A percentile compares a stretch with the other conserved stretches of the same genome.
These are phyloP conservation scores for Chaetomium sp. DNA, from an alignment of 2,329 filamentous ascomycete genomes.

Conservation along the genomic window DNA sequence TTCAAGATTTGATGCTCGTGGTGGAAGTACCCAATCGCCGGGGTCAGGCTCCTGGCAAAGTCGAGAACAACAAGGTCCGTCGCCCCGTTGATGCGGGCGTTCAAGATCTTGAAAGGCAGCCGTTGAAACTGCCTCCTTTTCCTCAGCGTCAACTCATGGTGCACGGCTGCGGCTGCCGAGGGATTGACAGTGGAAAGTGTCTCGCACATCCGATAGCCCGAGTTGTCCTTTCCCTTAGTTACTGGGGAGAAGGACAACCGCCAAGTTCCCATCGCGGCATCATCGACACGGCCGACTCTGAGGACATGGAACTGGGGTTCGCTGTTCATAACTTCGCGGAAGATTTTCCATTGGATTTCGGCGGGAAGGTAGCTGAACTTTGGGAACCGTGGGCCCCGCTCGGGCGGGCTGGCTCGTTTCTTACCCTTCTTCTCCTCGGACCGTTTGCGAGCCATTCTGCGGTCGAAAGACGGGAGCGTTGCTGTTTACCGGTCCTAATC, in stretches of 20 bases:
- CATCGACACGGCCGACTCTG: not conserved
- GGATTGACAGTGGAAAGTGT: not conserved
- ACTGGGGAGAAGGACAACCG: not conserved
- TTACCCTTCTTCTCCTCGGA: not conserved
- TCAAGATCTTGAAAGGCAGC: constrained; percentile 4
- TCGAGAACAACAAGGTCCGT: constrained; percentile 34
- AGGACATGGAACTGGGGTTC: constrained; percentile 31
- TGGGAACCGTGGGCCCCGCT: not conserved
- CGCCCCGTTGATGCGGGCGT: constrained; percentile 13
- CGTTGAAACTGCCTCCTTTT: not conserved
- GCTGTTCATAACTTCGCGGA: constrained; percentile 25
- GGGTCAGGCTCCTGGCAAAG: not conserved
- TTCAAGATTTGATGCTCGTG: constrained; percentile 13
- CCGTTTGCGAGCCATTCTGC: not conserved
- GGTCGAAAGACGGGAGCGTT: not conserved
- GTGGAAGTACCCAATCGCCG: not conserved
- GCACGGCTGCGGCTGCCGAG: not conserved
- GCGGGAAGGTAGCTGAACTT: constrained; percentile 19
- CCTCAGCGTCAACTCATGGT: not conserved
- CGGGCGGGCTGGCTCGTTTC: not conserved
- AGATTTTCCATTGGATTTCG: constrained; percentile 33
- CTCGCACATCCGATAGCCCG: constrained; percentile 13
- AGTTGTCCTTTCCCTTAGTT: constrained; percentile 9
- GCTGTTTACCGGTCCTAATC: not conserved
- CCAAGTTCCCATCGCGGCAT: not conserved